phyloP scores from a whole-genome alignment of 768 basidiomycete genomes.

The Agrocybe pediades region DNA sequence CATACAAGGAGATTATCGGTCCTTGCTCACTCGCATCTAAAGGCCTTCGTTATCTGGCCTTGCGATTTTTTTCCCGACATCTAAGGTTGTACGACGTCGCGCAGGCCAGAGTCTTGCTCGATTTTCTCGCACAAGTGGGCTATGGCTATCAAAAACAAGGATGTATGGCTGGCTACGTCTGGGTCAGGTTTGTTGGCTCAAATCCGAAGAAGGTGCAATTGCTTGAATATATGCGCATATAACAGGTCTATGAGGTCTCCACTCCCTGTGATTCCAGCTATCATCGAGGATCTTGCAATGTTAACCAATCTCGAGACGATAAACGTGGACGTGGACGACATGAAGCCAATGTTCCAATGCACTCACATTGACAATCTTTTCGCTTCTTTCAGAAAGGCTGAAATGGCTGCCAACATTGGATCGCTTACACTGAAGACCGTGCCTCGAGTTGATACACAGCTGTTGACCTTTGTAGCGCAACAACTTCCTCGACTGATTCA shows the following conservation, averaged over 20 bases:
- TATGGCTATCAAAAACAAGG: slow-evolving; percentile 11
- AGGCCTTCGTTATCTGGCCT: slow-evolving; percentile 40
- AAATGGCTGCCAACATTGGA: slow-evolving; percentile 40
- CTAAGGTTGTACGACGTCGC: slow-evolving; percentile 25
- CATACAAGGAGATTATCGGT: slow-evolving; percentile 33
- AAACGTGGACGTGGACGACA: slow-evolving; percentile 41
- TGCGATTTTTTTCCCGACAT: slow-evolving; percentile 38
- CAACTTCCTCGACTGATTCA: slow-evolving; percentile 46
- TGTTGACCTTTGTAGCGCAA: slow-evolving; percentile 49
- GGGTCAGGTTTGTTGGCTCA: slow-evolving; percentile 45
- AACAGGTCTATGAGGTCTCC: slow-evolving; percentile 33
- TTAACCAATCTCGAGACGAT: slow-evolving; percentile 40
- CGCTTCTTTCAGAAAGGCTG: slow-evolving; percentile 26
- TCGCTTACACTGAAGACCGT: slow-evolving; percentile 52
- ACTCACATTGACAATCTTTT: slow-evolving; percentile 34
- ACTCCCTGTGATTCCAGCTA: slow-evolving; percentile 30
- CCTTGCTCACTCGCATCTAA: slow-evolving; percentile 43
- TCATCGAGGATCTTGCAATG: slow-evolving; percentile 24
- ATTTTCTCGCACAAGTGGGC: slow-evolving; percentile 11
- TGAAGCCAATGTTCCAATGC: slow-evolving; percentile 48
- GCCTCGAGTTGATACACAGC: slow-evolving; percentile 52
- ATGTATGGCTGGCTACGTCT: slow-evolving; percentile 34
- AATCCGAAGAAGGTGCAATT: neutral
- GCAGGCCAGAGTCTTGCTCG: slow-evolving; percentile 10
- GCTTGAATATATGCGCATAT: slow-evolving; percentile 14